These are phyloP conservation scores for Alternaria consortialis DNA, from an alignment of 2,329 filamentous ascomycete species.

Conservation along the genomic window DNA sequence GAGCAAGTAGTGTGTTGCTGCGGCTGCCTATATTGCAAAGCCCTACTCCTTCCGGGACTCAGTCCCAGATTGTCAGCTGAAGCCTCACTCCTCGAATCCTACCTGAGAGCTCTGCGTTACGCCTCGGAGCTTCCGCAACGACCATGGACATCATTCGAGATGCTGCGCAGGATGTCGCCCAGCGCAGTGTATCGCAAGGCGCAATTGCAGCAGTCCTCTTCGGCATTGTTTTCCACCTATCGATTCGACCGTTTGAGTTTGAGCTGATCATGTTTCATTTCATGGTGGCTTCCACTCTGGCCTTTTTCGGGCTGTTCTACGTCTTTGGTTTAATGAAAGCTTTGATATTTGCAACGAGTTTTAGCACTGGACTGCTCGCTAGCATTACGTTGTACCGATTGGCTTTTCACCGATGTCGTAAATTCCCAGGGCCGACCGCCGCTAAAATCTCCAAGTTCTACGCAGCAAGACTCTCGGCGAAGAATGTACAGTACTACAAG, in stretches of 20 bases:
- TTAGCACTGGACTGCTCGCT: constrained; percentile 22
- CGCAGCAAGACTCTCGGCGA: constrained; percentile 34
- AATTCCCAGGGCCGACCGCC: constrained; percentile 34
- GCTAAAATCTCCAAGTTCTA: constrained; percentile 42
- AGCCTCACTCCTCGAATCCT: neutral
- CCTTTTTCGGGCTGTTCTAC: constrained; percentile 23
- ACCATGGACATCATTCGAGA: constrained; percentile 9
- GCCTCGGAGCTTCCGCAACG: neutral
- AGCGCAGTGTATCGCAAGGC: neutral
- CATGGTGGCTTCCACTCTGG: constrained; percentile 21
- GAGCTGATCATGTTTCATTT: constrained; percentile 38
- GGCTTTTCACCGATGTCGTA: constrained; percentile 35
- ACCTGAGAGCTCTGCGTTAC: neutral
- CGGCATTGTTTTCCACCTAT: constrained; percentile 31
- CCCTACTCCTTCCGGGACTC: neutral
- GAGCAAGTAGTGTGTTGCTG: neutral
- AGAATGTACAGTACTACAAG: constrained; percentile 40
- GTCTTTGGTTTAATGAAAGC: constrained; percentile 17
- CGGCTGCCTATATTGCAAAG: neutral
- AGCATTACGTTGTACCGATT: constrained; percentile 40
- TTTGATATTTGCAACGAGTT: constrained; percentile 11
- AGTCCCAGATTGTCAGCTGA: neutral
- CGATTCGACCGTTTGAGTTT: constrained; percentile 30
- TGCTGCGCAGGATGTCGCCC: neutral
- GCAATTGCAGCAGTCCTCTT: constrained; percentile 18